These are phyloP conservation scores for Gautieria morchelliformis DNA, from an alignment of 768 basidiomycete species.

Conservation along the genomic window DNA sequence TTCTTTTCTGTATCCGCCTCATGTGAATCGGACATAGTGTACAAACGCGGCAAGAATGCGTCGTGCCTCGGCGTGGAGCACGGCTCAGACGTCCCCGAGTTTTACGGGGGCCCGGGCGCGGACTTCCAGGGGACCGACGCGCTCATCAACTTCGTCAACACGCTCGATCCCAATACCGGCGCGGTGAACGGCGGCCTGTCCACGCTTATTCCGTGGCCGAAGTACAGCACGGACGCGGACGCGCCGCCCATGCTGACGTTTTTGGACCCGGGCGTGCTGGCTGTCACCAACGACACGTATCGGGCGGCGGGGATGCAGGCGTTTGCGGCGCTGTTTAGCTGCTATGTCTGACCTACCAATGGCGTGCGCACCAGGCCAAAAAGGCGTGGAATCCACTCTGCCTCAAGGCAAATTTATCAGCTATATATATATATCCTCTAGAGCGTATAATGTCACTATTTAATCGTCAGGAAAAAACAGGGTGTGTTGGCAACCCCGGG, in stretches of 20 bases:
- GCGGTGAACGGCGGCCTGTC: neutral
- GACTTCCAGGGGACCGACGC: slow-evolving; percentile 31
- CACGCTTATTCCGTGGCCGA: slow-evolving; percentile 33
- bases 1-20: neutral
- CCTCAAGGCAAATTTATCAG: too few species aligned
- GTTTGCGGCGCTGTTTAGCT: neutral
- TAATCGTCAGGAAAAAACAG: too few species aligned
- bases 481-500: too few species aligned
- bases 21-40: too few species aligned
- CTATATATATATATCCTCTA: too few species aligned
- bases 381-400: too few species aligned
- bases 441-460: too few species aligned
- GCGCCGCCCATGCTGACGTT: slow-evolving; percentile 32
- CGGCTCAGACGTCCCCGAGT: slow-evolving; percentile 30
- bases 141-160: slow-evolving; percentile 34
- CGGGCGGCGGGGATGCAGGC: slow-evolving; percentile 27
- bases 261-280: slow-evolving; percentile 24
- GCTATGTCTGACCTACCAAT: too few species aligned
- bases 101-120: slow-evolving; percentile 25
- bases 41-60: slow-evolving; percentile 33
- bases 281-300: slow-evolving; percentile 34
- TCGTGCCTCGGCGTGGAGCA: slow-evolving; percentile 39
- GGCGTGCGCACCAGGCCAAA: too few species aligned
- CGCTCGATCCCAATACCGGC: slow-evolving; percentile 34
- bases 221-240: slow-evolving; percentile 22